Evolutionary conservation across 306 rosid genomes (phyloP).

Genomic region (Benincasa hispida): DNA sequence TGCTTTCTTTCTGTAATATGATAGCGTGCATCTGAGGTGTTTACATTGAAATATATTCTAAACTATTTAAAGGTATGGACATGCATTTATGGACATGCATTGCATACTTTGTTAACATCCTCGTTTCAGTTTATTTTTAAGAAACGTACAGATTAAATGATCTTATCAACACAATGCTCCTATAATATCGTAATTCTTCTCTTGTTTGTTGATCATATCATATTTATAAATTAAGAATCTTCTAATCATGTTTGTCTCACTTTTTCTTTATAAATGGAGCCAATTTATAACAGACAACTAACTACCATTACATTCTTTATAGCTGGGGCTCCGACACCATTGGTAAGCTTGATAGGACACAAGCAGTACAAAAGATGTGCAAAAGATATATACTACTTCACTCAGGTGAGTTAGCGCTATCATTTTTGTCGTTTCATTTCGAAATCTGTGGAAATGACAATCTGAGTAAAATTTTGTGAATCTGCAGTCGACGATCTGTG

Average conservation of each 20-base stretch:
- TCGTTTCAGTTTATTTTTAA: too few species aligned
- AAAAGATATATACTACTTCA: slow-evolving; percentile 77
- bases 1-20: background rate
- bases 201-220: background rate
- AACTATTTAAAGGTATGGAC: background rate
- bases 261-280: background rate
- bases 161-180: background rate
- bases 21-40: background rate
- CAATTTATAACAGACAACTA: background rate
- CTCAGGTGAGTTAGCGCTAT: slow-evolving; percentile 48
- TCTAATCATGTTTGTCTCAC: background rate
- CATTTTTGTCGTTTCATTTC: background rate
- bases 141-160: background rate
- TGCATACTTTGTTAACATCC: background rate
- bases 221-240: background rate
- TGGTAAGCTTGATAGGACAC: slow-evolving; percentile 79
- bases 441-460: slow-evolving; percentile 9
- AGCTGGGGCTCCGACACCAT: slow-evolving; percentile 88
- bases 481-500: slow-evolving; percentile 62
- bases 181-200: background rate
- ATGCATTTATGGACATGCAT: background rate
- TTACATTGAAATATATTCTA: background rate
- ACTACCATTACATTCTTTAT: slow-evolving; percentile 13
- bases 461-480: background rate
- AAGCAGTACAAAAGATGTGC: slow-evolving; percentile 88